Percentiles rank a stretch among this genome's conserved stretches.
Evolutionary conservation across 2,329 filamentous ascomycete species (phyloP).

Genomic region (Fusarium pseudograminearum): DNA sequence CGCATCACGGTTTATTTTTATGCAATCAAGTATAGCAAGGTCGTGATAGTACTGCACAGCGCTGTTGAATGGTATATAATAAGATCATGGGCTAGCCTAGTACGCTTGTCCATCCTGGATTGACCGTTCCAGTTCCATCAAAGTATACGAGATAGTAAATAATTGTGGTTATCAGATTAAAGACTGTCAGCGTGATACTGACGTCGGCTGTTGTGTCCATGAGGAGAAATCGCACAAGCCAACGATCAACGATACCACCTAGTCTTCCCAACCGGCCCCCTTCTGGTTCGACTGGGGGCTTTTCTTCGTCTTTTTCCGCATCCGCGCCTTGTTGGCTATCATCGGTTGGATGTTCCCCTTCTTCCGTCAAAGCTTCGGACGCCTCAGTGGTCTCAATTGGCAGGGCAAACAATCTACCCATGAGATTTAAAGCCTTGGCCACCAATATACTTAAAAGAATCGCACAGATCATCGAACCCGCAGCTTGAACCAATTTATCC

Average conservation of each 20-base stretch:
- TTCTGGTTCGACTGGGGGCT: accelerated
- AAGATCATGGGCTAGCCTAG: neutral
- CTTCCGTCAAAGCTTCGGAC: neutral
- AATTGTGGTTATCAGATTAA: constrained; percentile 7
- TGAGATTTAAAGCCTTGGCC: neutral
- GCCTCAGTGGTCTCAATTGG: accelerated
- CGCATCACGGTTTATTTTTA: no score
- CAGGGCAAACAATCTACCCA: neutral
- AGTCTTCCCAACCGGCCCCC: neutral
- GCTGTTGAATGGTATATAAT: no score
- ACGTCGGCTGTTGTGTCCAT: neutral
- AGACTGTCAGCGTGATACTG: neutral
- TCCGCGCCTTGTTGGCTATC: neutral
- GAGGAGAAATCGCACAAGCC: neutral
- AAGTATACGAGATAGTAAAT: constrained; percentile 23
- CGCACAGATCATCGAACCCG: neutral
- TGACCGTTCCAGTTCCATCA: constrained; percentile 8
- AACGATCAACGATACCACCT: neutral
- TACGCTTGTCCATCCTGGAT: constrained; percentile 11
- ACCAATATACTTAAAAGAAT: neutral
- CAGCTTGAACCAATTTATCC: neutral
- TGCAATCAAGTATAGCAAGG: no score
- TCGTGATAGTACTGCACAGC: no score
- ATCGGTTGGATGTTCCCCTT: neutral
- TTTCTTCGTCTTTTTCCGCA: accelerated